Conservation (phyloP, 805 yeast species). For the Pichia scutulata region DNA sequence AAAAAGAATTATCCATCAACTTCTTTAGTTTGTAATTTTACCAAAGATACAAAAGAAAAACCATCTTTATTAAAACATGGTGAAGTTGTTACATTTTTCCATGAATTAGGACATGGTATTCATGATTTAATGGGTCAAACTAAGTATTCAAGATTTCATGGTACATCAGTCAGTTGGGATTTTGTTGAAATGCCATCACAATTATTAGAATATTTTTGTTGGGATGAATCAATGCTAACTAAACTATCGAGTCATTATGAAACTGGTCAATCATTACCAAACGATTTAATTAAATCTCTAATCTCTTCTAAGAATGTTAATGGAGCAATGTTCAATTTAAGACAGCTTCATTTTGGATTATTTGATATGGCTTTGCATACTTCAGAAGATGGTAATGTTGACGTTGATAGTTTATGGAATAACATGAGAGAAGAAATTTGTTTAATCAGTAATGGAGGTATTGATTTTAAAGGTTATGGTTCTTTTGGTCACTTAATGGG, state of each 20-base stretch:
- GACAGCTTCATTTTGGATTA: slow-evolving; percentile 72
- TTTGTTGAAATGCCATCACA: slow-evolving; percentile 91
- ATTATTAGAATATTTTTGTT: slow-evolving; percentile 82
- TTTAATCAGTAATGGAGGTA: slow-evolving; percentile 47
- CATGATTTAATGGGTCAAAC: slow-evolving; percentile 70
- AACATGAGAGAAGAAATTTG: slow-evolving; percentile 55
- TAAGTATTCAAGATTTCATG: slow-evolving; percentile 59
- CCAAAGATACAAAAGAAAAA: slow-evolving; percentile 60
- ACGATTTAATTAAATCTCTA: slow-evolving; percentile 48
- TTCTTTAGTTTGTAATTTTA: slow-evolving; percentile 77
- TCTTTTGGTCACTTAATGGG: slow-evolving; percentile 79
- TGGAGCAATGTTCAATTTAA: slow-evolving; percentile 60
- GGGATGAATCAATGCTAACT: slow-evolving; percentile 58
- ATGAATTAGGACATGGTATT: slow-evolving; percentile 85
- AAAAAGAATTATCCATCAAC: slow-evolving; percentile 57
- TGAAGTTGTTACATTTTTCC: slow-evolving; percentile 81
- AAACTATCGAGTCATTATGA: slow-evolving; percentile 57
- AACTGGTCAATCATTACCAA: slow-evolving; percentile 48
- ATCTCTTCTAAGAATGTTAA: slow-evolving; percentile 66
- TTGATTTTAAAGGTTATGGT: slow-evolving; percentile 56
- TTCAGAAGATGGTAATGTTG: slow-evolving; percentile 36
- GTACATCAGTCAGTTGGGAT: slow-evolving; percentile 74
- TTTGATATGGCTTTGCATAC: slow-evolving; percentile 72
- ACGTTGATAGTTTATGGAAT: slow-evolving; percentile 57
- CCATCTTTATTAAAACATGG: slow-evolving; percentile 71